phyloP scores from a whole-genome alignment of 2,329 filamentous ascomycete species.

The Zymoseptoria pseudotritici region DNA sequence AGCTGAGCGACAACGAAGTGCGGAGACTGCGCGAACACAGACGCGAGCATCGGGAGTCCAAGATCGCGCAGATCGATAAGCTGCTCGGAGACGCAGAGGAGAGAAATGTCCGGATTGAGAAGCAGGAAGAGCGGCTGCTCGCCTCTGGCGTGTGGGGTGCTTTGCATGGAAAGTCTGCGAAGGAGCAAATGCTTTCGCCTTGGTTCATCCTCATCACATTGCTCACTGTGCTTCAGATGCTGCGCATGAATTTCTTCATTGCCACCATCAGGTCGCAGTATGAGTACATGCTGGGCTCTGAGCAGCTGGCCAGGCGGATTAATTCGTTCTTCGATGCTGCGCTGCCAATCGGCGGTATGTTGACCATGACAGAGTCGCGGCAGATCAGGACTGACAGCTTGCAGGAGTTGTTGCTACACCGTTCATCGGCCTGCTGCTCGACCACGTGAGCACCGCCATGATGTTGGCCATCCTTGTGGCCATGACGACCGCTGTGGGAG shows the following conservation, averaged over 20 bases:
- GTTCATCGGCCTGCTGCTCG: conserved; percentile 73
- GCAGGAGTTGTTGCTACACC: conserved; percentile 79
- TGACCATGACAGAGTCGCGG: neutral
- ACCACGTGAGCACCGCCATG: conserved; percentile 63
- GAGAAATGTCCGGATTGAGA: conserved; percentile 28
- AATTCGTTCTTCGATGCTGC: conserved; percentile 81
- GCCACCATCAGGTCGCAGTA: conserved; percentile 79
- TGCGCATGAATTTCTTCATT: conserved; percentile 80
- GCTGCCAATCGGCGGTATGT: conserved; percentile 46
- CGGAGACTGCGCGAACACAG: conserved; percentile 48
- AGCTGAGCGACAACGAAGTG: conserved; percentile 49
- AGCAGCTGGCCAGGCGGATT: conserved; percentile 55
- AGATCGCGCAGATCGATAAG: conserved; percentile 65
- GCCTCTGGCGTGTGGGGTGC: conserved; percentile 76
- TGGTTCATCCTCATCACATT: conserved; percentile 81
- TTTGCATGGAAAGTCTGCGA: conserved; percentile 64
- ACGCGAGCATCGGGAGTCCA: conserved; percentile 53
- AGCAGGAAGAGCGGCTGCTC: conserved; percentile 11
- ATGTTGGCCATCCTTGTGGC: conserved; percentile 65
- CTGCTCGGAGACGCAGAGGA: conserved; percentile 62
- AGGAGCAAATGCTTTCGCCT: conserved; percentile 65
- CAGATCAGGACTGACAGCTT: conserved; percentile 29
- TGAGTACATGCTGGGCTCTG: conserved; percentile 62
- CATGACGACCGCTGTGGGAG: conserved; percentile 64
- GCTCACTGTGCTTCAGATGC: conserved; percentile 52